Evolutionary conservation across 768 basidiomycete genomes (phyloP), one percentile per base, ranked within the genome.

Genomic region (Paxillus rubicundulus): DNA sequence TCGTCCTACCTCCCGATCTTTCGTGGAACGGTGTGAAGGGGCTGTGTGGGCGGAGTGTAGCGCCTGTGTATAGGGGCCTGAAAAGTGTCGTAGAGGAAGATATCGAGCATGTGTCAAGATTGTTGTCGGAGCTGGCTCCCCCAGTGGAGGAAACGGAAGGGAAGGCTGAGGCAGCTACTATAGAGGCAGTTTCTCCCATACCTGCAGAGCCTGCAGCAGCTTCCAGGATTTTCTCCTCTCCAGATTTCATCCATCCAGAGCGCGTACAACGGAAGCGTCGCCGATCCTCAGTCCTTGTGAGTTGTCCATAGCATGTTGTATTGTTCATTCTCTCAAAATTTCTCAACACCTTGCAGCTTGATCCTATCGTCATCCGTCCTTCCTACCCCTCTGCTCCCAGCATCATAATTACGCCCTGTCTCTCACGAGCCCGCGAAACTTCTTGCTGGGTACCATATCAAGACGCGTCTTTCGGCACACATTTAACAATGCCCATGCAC

Each of bases 391-490:
- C 69, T 13, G 66, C 74, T 30, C 83, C 83, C 3, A 75, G 67
- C 4, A 83, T 84, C 42, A 62, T 80, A 45, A 69, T 85, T 21
- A 82, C 79, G 1, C 75, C 75, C 4, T 80, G 79, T 61, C 65
- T 70, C 4, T 52, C 70, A 1, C 70, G 74, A 32, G 58, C 70
- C 6, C 73, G 62, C 36, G 75, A 76, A 52, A 66, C 62, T 4
- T 72, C 77, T 1, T 77, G 71, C 42, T 77, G 72, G 53, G 72
- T 81, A 17, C 82, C 83, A 10, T 72, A 72, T 56, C 83, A 85
- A 64, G 77, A 84, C 60, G 69, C 75, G 13, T 77, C 74, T 4
- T 84, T 82, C 60, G 77, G 80, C 33, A 67, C 70, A 44, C 70
- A 70, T 28, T 75, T 84, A 20, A 74, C 77, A 2, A 77, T 85